These are phyloP conservation scores for Polyporus arcularius DNA, from an alignment of 768 basidiomycete genomes.

Conservation along the genomic window DNA sequence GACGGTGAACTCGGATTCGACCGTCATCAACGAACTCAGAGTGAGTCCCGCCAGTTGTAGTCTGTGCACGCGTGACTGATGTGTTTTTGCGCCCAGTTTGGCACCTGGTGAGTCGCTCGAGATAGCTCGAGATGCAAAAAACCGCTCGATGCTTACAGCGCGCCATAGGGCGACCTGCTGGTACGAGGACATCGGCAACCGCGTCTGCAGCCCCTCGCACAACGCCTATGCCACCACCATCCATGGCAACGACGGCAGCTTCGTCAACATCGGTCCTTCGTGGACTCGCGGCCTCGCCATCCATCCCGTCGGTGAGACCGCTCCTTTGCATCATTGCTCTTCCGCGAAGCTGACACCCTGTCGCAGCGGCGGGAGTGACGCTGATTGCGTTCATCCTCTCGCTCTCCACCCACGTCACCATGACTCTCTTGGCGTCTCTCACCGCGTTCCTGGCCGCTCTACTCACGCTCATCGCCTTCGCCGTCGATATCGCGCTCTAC, in stretches of 20 bases:
- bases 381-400: conserved; percentile 66
- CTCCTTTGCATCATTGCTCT: neutral
- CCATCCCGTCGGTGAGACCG: conserved; percentile 68
- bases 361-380: conserved; percentile 50
- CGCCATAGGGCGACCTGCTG: conserved; percentile 58
- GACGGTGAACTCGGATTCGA: conserved; percentile 20
- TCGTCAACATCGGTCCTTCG: conserved; percentile 47
- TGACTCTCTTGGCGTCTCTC: conserved; percentile 46
- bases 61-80: neutral
- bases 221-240: conserved; percentile 57
- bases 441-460: conserved; percentile 67
- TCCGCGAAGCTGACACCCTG: neutral
- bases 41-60: conserved; percentile 43
- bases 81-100: conserved; percentile 47
- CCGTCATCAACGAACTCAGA: conserved; percentile 46
- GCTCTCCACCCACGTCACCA: conserved; percentile 55
- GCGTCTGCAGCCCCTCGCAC: conserved; percentile 51
- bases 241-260: conserved; percentile 34
- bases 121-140: neutral
- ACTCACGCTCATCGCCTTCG: conserved; percentile 71
- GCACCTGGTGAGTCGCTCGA: conserved; percentile 58
- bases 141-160: neutral
- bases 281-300: conserved; percentile 78
- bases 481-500: conserved; percentile 75
- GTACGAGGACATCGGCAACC: conserved; percentile 46